Evolutionary conservation across 2,329 filamentous ascomycete genomes (phyloP).

Genomic region (Ceratocystis variospora): DNA sequence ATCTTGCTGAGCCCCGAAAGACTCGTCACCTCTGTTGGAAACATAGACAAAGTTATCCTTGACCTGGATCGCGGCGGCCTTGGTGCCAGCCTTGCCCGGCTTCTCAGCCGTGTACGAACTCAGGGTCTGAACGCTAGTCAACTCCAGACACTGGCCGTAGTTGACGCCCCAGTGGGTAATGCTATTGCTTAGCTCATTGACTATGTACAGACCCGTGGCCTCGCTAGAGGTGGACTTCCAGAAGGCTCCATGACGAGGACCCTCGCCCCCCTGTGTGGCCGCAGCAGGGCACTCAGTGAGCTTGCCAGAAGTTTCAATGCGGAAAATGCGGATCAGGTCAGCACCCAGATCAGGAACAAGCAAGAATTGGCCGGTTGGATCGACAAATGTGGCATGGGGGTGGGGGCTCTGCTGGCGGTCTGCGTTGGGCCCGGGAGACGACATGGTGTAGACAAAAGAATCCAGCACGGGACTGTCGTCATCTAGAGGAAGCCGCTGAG

Average conservation of each 20-base stretch:
- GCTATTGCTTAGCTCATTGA: slow-evolving; percentile 38
- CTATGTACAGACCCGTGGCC: slow-evolving; percentile 26
- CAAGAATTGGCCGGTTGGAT: slow-evolving; percentile 36
- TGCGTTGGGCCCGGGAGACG: slow-evolving; percentile 31
- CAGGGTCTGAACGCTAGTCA: slow-evolving; percentile 33
- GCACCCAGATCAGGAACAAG: slow-evolving; percentile 41
- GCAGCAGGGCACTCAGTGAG: slow-evolving; percentile 34
- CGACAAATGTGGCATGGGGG: slow-evolving; percentile 38
- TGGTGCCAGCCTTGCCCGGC: slow-evolving; percentile 33
- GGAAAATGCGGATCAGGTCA: slow-evolving; percentile 41
- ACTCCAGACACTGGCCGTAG: slow-evolving; percentile 36
- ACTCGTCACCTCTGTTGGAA: slow-evolving; percentile 47
- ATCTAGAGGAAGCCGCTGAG: slow-evolving; percentile 31
- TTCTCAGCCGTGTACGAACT: slow-evolving; percentile 34
- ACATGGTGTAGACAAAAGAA: slow-evolving; percentile 31
- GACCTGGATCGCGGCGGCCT: slow-evolving; percentile 42
- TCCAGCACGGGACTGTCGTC: slow-evolving; percentile 25
- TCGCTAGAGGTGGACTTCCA: slow-evolving; percentile 25
- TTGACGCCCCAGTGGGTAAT: slow-evolving; percentile 36
- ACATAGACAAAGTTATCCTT: slow-evolving; percentile 43
- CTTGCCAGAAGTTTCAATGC: slow-evolving; percentile 34
- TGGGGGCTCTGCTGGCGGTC: slow-evolving; percentile 42
- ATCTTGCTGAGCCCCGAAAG: slow-evolving; percentile 41
- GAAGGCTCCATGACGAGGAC: slow-evolving; percentile 40
- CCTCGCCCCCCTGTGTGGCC: slow-evolving; percentile 33